Evolutionary conservation across 1,139 yeast species (phyloP).

Genomic region (Torulaspora globosa): DNA sequence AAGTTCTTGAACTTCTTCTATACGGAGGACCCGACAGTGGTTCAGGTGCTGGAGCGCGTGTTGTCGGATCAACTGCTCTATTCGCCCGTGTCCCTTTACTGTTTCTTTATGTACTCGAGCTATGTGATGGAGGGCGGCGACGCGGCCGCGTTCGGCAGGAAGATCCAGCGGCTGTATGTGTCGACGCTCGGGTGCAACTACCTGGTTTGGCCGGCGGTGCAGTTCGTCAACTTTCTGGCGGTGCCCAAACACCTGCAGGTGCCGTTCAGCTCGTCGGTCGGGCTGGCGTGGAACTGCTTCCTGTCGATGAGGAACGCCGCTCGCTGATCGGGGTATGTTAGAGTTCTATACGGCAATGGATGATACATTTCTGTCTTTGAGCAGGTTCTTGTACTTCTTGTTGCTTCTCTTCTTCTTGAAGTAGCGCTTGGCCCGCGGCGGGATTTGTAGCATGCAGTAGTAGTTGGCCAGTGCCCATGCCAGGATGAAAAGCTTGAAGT

Average conservation of each 20-base stretch:
- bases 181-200: conserved; percentile 76
- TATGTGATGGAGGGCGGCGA: conserved; percentile 75
- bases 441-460: conserved; percentile 37
- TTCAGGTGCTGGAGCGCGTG: conserved; percentile 80
- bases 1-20: conserved; percentile 71
- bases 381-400: conserved; percentile 39
- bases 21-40: conserved; percentile 73
- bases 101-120: conserved; percentile 81
- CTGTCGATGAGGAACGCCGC: conserved; percentile 64
- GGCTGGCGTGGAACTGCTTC: conserved; percentile 90
- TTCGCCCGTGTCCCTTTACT: conserved; percentile 78
- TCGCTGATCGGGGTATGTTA: conserved; percentile 7
- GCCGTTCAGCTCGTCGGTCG: conserved; percentile 86
- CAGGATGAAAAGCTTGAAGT: conserved; percentile 51
- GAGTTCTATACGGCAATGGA: conserved; percentile 13
- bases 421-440: conserved; percentile 33
- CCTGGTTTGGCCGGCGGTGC: conserved; percentile 93
- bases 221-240: conserved; percentile 76
- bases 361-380: conserved; percentile 14
- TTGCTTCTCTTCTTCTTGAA: conserved; percentile 39
- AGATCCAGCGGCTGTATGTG: conserved; percentile 62
- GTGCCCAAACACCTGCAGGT: conserved; percentile 81
- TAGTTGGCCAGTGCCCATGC: conserved; percentile 50
- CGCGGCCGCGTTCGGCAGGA: conserved; percentile 56
- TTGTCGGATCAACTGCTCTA: conserved; percentile 84